Percentiles rank a stretch among this genome's conserved stretches.
phyloP scores from a whole-genome alignment of 2,329 filamentous ascomycete genomes.

The Aspergillus pseudoviridinutans region DNA sequence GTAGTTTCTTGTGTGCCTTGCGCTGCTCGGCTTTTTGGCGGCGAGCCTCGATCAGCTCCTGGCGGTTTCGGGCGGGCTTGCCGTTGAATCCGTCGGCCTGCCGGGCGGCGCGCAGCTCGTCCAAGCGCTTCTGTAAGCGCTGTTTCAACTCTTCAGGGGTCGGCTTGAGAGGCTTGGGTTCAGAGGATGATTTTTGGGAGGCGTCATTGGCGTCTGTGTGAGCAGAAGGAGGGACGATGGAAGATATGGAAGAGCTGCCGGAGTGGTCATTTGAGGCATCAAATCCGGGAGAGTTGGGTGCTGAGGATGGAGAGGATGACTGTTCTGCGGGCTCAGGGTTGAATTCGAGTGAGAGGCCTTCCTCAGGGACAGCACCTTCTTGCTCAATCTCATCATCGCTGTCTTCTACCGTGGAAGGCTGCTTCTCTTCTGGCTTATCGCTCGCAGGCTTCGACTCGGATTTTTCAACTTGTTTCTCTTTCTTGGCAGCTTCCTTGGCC shows the following conservation, averaged over 20 bases:
- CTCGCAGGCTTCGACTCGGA: slow-evolving; percentile 16
- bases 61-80: slow-evolving; percentile 75
- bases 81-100: slow-evolving; percentile 84
- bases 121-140: slow-evolving; percentile 77
- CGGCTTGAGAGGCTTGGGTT: slow-evolving; percentile 60
- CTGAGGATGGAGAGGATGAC: slow-evolving; percentile 41
- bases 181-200: slow-evolving; percentile 22
- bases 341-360: slow-evolving; percentile 49
- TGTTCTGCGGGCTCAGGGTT: slow-evolving; percentile 33
- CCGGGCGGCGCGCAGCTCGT: slow-evolving; percentile 75
- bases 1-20: slow-evolving; percentile 83
- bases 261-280: slow-evolving; percentile 53
- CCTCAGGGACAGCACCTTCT: slow-evolving; percentile 43
- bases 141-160: slow-evolving; percentile 72
- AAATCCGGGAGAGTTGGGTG: slow-evolving; percentile 53
- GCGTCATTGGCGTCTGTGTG: slow-evolving; percentile 25
- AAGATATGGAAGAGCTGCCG: slow-evolving; percentile 65
- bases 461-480: slow-evolving; percentile 34
- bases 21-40: slow-evolving; percentile 82
- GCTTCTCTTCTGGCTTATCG: slow-evolving; percentile 16
- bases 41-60: slow-evolving; percentile 87
- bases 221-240: slow-evolving; percentile 49
- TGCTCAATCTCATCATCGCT: slow-evolving; percentile 24
- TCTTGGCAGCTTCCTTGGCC: slow-evolving; percentile 35
- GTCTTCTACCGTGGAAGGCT: slow-evolving; percentile 19